Evolutionary conservation across 768 basidiomycete species (phyloP).

Genomic region (Podaxis carcinomalis): DNA sequence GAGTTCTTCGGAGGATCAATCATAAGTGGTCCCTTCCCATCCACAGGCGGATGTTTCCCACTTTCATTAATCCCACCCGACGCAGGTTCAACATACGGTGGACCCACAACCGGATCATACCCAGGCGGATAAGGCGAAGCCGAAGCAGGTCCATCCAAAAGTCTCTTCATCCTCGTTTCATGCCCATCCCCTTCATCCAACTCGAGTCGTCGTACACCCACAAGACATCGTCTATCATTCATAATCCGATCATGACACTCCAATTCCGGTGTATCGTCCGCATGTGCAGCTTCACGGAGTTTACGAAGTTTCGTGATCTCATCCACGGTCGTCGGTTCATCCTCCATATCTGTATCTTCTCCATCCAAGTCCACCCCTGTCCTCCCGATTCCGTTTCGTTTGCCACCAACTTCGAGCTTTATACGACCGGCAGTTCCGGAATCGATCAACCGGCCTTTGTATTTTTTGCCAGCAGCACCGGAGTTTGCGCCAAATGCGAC

Average conservation of each 20-base stretch:
- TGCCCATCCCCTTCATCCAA: constrained; percentile 49
- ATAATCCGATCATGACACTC: constrained; percentile 12
- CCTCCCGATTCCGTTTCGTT: constrained; percentile 15
- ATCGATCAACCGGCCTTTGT: constrained; percentile 6
- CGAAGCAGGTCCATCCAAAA: constrained; percentile 51
- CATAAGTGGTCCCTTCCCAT: background rate
- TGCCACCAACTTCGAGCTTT: background rate
- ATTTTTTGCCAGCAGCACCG: background rate
- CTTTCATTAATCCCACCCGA: background rate
- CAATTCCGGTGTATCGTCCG: constrained; percentile 1
- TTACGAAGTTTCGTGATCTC: constrained; percentile 12
- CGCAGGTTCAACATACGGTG: background rate
- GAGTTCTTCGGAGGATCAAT: constrained; percentile 7
- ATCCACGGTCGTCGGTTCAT: constrained; percentile 12
- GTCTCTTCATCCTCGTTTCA: constrained; percentile 39
- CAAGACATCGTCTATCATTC: constrained; percentile 53
- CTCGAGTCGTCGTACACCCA: constrained; percentile 56
- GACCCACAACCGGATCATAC: background rate
- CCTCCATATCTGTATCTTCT: background rate
- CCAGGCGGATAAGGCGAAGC: background rate
- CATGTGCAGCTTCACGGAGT: background rate
- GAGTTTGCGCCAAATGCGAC: constrained; percentile 58
- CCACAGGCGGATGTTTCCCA: background rate
- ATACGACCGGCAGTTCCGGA: background rate
- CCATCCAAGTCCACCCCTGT: background rate